These are phyloP conservation scores for Wickerhamomyces sydowiorum DNA, from an alignment of 805 yeast genomes.

Conservation along the genomic window DNA sequence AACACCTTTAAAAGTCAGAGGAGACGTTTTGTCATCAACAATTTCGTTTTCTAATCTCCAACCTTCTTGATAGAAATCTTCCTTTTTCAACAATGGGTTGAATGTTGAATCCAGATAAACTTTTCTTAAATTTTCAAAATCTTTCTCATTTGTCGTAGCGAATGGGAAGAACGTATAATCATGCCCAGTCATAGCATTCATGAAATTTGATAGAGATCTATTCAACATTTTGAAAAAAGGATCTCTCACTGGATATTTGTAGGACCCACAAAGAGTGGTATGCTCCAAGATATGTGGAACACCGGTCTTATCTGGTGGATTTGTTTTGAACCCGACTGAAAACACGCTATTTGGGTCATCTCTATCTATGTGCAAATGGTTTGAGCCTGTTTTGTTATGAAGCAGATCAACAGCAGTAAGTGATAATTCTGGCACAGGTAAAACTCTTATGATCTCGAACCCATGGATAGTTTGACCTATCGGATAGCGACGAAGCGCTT, in stretches of 20 bases:
- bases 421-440: conserved; percentile 76
- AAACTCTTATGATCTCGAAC: conserved; percentile 55
- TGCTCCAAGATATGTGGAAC: conserved; percentile 96
- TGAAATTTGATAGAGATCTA: conserved; percentile 88
- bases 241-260: conserved; percentile 88
- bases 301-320: conserved; percentile 93
- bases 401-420: conserved; percentile 68
- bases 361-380: conserved; percentile 81
- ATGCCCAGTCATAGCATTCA: conserved; percentile 99
- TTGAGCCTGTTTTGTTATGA: conserved; percentile 67
- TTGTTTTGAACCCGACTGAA: conserved; percentile 84
- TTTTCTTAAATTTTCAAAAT: conserved; percentile 75
- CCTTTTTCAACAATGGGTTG: conserved; percentile 68
- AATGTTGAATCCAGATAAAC: conserved; percentile 87
- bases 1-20: conserved; percentile 83
- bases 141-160: conserved; percentile 84
- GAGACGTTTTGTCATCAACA: conserved; percentile 49
- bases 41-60: conserved; percentile 87
- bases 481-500: conserved; percentile 48
- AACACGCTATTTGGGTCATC: conserved; percentile 85
- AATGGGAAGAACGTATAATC: conserved; percentile 96
- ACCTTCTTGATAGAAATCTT: conserved; percentile 93
- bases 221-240: conserved; percentile 97
- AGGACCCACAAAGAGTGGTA: conserved; percentile 92
- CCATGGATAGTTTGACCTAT: conserved; percentile 62